Evolutionary conservation across 2,329 filamentous ascomycete genomes (phyloP), one percentile per base, ranked within the genome.

Genomic region (Aschersonia sp.): DNA sequence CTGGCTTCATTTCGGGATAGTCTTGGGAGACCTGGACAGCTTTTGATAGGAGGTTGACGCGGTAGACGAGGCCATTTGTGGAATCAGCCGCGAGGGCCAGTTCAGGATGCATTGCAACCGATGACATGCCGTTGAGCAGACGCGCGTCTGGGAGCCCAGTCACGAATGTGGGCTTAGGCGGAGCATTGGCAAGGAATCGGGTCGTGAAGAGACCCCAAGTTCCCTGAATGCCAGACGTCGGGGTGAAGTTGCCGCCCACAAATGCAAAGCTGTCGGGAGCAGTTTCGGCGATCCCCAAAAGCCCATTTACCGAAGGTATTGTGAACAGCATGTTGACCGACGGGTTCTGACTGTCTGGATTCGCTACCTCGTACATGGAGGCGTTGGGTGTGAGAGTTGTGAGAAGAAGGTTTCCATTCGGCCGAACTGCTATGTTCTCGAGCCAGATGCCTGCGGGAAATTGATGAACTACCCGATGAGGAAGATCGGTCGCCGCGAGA

Each of bases 1-100:
- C 63, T 2, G 62, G 66, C n/a, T 68, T 67, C 35, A 39, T 8
- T 12, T 39, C 35, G 35, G 35, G 9, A 4, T 39, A 39, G 35
- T 39, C 12, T 9, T 39, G 12, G 35, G 8, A 8, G 35, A 39
- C 35, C 4, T 39, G 35, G 9, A 12, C 9, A 39, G 8, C 2
- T 45, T 69, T 61, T 48, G 73, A 69, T 12, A 66, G 65, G 54
- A 60, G 53, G 32, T 58, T 54, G 0, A 54, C 40, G 8, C 53
- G 48, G 14, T 57, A 32, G 5, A 59, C 45, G 4, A 54, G 52
- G 11, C 58, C 40, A 29, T 44, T 30, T 7, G 46, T 5, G 0
- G 46, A 40, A 5, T 42, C 41, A n/a, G 43, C 40, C 2, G 40
- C 32, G n/a, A 47, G 41, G 10, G 40, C 32, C 1, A 42, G 41